Evolutionary conservation across 768 basidiomycete genomes (phyloP).

Genomic region (Paxillus ammoniavirescens): DNA sequence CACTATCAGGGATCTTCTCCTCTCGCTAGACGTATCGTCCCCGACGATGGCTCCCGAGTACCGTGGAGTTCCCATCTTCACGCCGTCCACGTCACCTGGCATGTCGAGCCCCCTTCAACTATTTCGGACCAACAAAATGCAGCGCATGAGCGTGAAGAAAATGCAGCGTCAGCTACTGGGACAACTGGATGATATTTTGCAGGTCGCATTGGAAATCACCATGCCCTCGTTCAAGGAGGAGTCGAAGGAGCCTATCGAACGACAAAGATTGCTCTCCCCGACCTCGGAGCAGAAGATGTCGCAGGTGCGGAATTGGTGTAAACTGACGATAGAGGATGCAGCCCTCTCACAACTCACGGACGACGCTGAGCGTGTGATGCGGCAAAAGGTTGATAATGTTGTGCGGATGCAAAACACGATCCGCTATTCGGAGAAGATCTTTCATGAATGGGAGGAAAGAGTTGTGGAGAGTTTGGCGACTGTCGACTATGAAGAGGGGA

Average conservation of each 20-base stretch:
- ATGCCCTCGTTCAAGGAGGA: constrained; percentile 89
- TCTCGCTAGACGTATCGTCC: constrained; percentile 73
- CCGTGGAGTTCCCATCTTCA: constrained; percentile 82
- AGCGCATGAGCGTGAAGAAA: constrained; percentile 76
- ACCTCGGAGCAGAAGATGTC: constrained; percentile 86
- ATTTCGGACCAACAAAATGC: constrained; percentile 76
- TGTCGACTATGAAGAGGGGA: constrained; percentile 55
- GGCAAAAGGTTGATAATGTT: constrained; percentile 92
- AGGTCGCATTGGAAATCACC: constrained; percentile 76
- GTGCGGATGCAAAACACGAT: constrained; percentile 97
- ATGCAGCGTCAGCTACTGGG: constrained; percentile 79
- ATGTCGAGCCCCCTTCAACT: constrained; percentile 75
- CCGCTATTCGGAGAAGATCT: constrained; percentile 93
- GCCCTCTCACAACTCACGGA: constrained; percentile 81
- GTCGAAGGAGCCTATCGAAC: constrained; percentile 86
- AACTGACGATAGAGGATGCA: constrained; percentile 80
- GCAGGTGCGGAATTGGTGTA: constrained; percentile 81
- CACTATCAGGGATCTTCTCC: constrained; percentile 75
- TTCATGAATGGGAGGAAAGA: constrained; percentile 94
- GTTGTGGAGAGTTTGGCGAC: constrained; percentile 66
- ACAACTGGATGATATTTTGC: constrained; percentile 83
- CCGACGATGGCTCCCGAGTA: constrained; percentile 73
- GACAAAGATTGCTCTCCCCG: constrained; percentile 87
- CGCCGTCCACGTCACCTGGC: constrained; percentile 67
- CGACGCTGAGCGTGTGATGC: constrained; percentile 86